Percentiles rank a stretch among this genome's conserved stretches.
phyloP scores from a whole-genome alignment of 495 filamentous ascomycete genomes.

The Cenococcum geophilum region DNA sequence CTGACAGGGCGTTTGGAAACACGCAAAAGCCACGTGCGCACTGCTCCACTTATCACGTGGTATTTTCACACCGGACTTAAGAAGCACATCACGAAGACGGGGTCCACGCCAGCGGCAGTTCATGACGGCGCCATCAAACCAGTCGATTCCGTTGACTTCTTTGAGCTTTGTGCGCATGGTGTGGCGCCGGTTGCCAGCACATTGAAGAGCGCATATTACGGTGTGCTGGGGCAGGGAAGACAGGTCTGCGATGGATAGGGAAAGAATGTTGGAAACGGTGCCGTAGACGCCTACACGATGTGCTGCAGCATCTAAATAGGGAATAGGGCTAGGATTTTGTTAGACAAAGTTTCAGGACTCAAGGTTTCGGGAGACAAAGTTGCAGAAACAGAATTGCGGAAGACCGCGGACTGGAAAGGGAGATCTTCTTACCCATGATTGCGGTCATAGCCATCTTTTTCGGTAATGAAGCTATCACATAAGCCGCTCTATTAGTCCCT shows the following conservation, averaged over 20 bases:
- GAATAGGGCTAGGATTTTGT: slow-evolving; percentile 37
- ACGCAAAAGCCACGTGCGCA: slow-evolving; percentile 51
- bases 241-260: slow-evolving; percentile 25
- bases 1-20: slow-evolving; percentile 46
- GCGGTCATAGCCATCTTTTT: slow-evolving; percentile 43
- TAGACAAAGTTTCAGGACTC: not conserved
- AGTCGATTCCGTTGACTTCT: slow-evolving; percentile 58
- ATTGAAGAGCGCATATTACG: slow-evolving; percentile 53
- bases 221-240: slow-evolving; percentile 42
- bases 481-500: not conserved
- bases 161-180: slow-evolving; percentile 58
- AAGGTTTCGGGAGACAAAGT: too few species aligned
- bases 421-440: slow-evolving; percentile 42
- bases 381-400: not conserved
- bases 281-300: slow-evolving; percentile 44
- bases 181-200: slow-evolving; percentile 59
- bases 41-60: slow-evolving; percentile 22
- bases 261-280: slow-evolving; percentile 18
- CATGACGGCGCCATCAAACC: slow-evolving; percentile 59
- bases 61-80: slow-evolving; percentile 36
- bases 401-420: not conserved
- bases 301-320: slow-evolving; percentile 38
- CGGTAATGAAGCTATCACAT: slow-evolving; percentile 42
- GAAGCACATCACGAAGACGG: slow-evolving; percentile 49
- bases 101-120: slow-evolving; percentile 57